Base-by-base conservation (phyloP, 2,329 filamentous ascomycete species). In the Monosporascus sp. region DNA sequence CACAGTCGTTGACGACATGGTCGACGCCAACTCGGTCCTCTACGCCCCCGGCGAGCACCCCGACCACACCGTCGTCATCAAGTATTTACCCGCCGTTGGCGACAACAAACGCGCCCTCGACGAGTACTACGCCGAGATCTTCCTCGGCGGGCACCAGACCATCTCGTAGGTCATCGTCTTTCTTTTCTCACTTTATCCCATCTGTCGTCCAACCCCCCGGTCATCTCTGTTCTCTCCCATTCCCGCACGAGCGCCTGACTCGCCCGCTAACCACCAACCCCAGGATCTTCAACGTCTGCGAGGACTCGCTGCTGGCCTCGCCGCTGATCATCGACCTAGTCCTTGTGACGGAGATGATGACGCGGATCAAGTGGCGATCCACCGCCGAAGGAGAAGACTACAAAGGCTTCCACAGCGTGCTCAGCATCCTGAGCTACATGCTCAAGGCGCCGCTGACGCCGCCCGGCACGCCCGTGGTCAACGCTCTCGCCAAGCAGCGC, bases 1-100 rank as follows among this genome's bases (percentile, higher is more conserved):
- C 66, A 99, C 97, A 71, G 94, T 99, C 14, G 94, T 99, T 52
- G 94, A 99, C 70, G 94, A 99, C 78, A 99, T 99, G 94, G 94
- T 99, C 56, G 92, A 91, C 67, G 93, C 94, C 68, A 99, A 99
- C 78, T 79, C 76, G 49, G 86, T 97, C 49, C 81, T 99, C 53
- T 99, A 99, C 80, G 85, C 87, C 74, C 79, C 89, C 66, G 91
- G 87, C 63, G 94, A 99, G 78, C 92, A 97, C 73, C 94, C 94
- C 2, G 92, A 99, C 71, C 94, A 99, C 79, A 95, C 90, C 55
- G 94, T 99, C 55, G 94, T 99, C 64, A 99, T 99, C 85, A 99
- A 99, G 84, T 99, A 99, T 80, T 96, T 99, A 92, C 94, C 94
- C 37, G 91, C 92, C 59, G 94, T 99, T 48, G 94, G 94, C 58